phyloP scores from a whole-genome alignment of 129 eudicot species.

The Flaveria linearis region DNA sequence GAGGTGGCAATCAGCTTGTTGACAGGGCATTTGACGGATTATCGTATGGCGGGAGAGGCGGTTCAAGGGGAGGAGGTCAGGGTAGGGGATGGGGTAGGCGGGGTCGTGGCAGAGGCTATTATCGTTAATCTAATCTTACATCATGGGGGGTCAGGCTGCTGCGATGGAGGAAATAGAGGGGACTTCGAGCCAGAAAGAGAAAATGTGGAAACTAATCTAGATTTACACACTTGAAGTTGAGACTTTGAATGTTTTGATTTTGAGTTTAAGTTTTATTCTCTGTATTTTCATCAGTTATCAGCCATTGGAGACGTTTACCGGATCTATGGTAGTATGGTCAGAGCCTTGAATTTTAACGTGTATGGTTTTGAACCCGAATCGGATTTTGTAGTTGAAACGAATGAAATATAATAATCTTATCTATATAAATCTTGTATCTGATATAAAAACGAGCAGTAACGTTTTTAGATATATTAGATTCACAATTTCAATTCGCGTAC shows the following conservation, averaged over 20 bases:
- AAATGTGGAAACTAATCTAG: slow-evolving; percentile 15
- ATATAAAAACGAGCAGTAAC: not conserved
- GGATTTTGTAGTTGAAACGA: not conserved
- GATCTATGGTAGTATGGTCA: not conserved
- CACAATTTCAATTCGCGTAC: not conserved
- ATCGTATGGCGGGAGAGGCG: slow-evolving; percentile 58
- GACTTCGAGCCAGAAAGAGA: not conserved
- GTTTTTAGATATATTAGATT: not conserved
- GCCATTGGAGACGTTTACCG: not conserved
- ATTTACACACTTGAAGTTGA: slow-evolving; percentile 18
- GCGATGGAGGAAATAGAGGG: slow-evolving; percentile 16
- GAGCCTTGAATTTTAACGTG: slow-evolving; percentile 3
- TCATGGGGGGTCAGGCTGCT: not conserved
- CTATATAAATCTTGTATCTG: not conserved
- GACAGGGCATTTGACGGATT: slow-evolving; percentile 56
- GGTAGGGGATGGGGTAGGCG: slow-evolving; percentile 65
- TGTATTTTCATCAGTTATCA: slow-evolving; percentile 15
- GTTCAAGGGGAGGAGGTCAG: slow-evolving; percentile 54
- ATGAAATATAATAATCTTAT: not conserved
- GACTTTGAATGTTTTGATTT: not conserved
- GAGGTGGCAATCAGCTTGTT: slow-evolving; percentile 57
- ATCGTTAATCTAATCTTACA: slow-evolving; percentile 18
- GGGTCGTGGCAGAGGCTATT: slow-evolving; percentile 61
- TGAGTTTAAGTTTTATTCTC: not conserved
- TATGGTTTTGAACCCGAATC: not conserved